Evolutionary conservation across 805 yeast genomes (phyloP), one percentile per base, ranked within the genome.

Genomic region (Suhomyces vadensis): DNA sequence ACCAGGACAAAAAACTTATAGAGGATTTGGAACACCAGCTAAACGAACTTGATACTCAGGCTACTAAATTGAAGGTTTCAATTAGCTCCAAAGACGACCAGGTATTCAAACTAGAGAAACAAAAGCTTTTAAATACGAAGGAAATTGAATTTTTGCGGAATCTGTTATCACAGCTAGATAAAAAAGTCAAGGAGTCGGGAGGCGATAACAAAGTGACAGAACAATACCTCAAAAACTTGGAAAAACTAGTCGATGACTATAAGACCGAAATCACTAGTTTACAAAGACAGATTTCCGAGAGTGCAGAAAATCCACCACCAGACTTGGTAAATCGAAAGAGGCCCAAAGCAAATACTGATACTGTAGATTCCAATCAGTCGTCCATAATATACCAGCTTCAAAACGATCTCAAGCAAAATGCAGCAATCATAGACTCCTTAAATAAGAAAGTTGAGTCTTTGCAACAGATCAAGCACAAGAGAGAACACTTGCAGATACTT

Each of bases 101-200:
- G 13, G 51, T 67, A 11, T 57, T 60, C 47, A 62, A 82, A 43
- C 57, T 78, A 5, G 78, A 79, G 39, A 74, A 77, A 42, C 83
- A 81, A 45, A 72, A 72, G 41, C 55, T 66, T 2, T 63, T 84
- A 35, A 75, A 82, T n/a, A 54, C 66, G 19, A 79, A 78, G 48
- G 91, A 85, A 55, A 74, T 82, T 22, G 78, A 73, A 42, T 72
- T 81, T 45, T 63, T 85, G 42, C 68, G 85, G 46, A 71, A 70
- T 31, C 83, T 81, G 59, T 57, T 85, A 40, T 75, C 80, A 42
- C 73, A 73, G 23, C 57, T 78, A 37, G 83, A 78, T 46, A 55
- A 55, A 9, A 46, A 58, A 9, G 52, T 57, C 31, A 58, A 58
- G 16, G 51, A 47, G 39, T n/a, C 16, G 31, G 49, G 37, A 21